Conservation (phyloP, 768 basidiomycete species). For the Phlegmacium glaucopus region DNA sequence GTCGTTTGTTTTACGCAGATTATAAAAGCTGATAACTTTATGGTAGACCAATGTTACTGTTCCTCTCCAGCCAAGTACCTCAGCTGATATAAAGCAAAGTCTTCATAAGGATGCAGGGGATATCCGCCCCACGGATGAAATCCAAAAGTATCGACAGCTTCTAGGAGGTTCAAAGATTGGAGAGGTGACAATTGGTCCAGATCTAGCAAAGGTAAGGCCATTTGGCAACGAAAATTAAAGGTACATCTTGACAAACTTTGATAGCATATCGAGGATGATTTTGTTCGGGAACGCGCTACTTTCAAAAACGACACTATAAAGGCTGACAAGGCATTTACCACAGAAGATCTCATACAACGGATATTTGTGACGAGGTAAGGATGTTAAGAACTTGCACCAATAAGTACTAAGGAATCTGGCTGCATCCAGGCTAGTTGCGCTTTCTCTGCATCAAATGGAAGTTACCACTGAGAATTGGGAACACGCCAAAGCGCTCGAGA, state of each 20-base stretch:
- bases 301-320: conserved; percentile 20
- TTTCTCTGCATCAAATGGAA: conserved; percentile 54
- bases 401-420: conserved; percentile 6
- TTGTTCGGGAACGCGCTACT: conserved; percentile 44
- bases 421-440: conserved; percentile 51
- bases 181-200: conserved; percentile 48
- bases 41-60: conserved; percentile 58
- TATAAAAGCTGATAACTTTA: too few species aligned
- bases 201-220: conserved; percentile 53
- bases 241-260: neutral
- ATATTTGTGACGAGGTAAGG: conserved; percentile 71
- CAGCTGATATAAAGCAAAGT: conserved; percentile 12
- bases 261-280: conserved; percentile 77
- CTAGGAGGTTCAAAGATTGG: conserved; percentile 61
- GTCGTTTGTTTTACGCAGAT: neutral
- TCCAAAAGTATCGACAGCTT: conserved; percentile 55
- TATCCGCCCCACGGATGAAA: conserved; percentile 37
- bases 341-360: conserved; percentile 62
- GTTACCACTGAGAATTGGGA: conserved; percentile 64
- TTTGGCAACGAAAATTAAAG: neutral
- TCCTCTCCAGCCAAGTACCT: conserved; percentile 35
- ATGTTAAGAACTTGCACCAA: neutral
- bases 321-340: conserved; percentile 34
- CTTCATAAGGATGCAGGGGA: conserved; percentile 49
- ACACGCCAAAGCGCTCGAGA: conserved; percentile 57